Evolutionary conservation across 148 eudicot species (phyloP), one percentile per base, ranked within the genome.

Genomic region (Dianthus caryophyllus): DNA sequence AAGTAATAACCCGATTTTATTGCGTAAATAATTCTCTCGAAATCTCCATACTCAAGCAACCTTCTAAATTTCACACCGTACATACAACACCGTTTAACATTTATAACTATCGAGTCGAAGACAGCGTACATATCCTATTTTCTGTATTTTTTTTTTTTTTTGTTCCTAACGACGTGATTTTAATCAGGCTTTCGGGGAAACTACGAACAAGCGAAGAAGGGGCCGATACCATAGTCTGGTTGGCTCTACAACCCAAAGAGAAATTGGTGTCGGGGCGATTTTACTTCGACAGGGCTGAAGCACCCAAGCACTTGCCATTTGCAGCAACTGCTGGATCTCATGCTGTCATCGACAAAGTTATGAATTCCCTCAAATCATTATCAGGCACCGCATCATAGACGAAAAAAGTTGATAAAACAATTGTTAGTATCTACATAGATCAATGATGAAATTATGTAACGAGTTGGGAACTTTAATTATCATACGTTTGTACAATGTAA

Each of bases 271-370:
- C 95, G 0, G 96, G 98, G 49, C 85, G 81, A 33, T 84, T 93
- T 64, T 89, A 93, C 77, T 93, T 93, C 69, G 98, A 93, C 55
- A 86, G 98, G 75, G 87, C 90, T 39, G 88, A 81, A 82, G 98
- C 95, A 2, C 81, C 96, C 16, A 87, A 93, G 68, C 95, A 93
- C 84, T 79, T 89, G 77, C 71, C 76, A 25, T 79, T 87, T 62
- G 66, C 87, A 53, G 91, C 83, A 33, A 93, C 96, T 21, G 60
- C 71, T 64, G 84, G 84, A 17, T 87, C 98, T 66, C 90, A 84
- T 72, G 52, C 65, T 59, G 67, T 74, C 61, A 93, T 89, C n/a
- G 86, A 78, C 73, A 79, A 88, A 33, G 83, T 93, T 39, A 16
- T 66, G 8, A 59, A 76, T 18, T 59, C 48, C 4, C 92, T 93